Evolutionary conservation across 2,329 filamentous ascomycete genomes (phyloP).

Genomic region (Fusarium devonianum): DNA sequence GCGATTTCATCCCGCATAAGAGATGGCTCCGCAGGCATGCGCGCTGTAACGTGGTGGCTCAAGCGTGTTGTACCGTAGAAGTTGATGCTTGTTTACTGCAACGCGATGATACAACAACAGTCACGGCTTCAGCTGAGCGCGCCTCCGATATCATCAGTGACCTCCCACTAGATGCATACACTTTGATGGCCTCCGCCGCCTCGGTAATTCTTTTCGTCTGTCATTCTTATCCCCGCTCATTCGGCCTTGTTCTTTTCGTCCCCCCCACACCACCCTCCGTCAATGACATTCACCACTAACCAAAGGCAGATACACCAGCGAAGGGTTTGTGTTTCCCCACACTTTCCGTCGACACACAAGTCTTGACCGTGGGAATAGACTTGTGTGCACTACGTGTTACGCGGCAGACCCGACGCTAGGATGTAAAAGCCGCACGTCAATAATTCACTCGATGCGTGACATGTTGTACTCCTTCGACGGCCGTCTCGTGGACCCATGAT

Average conservation of each 20-base stretch:
- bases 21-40: background rate
- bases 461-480: too few relatives aligned
- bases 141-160: background rate
- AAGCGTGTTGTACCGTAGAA: background rate
- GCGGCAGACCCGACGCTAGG: background rate
- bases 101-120: background rate
- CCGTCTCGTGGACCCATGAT: background rate
- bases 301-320: background rate
- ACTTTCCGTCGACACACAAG: slow-evolving; percentile 2
- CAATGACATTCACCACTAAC: too few relatives aligned
- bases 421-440: slow-evolving; percentile 3
- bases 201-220: slow-evolving; percentile 2
- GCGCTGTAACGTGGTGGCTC: too few relatives aligned
- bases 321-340: background rate
- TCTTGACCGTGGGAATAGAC: slow-evolving; percentile 4
- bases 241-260: background rate
- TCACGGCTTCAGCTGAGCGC: background rate
- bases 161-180: slow-evolving; percentile 21
- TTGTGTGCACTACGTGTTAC: background rate
- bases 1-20: slow-evolving; percentile 10
- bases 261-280: slow-evolving; percentile 3
- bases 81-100: background rate
- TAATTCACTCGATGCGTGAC: slow-evolving; percentile 9
- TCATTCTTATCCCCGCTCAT: background rate
- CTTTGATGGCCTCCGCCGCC: slow-evolving; percentile 18